Evolutionary conservation across 805 yeast species (phyloP), one percentile per base, ranked within the genome.

Genomic region (Kluyveromyces starmeri): DNA sequence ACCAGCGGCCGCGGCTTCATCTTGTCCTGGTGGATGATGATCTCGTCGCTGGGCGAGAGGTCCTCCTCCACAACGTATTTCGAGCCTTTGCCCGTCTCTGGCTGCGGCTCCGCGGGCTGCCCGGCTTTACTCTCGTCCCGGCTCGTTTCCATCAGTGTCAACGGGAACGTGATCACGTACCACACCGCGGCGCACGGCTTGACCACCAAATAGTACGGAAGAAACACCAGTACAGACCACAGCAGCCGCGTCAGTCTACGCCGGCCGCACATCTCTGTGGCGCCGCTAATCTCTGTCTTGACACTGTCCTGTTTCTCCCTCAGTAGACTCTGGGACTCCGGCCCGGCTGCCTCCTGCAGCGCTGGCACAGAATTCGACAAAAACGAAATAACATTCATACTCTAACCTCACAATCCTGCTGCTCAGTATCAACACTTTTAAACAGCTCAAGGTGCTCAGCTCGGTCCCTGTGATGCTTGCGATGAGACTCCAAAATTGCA

Each of bases 151-250:
- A 73, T 48, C 12, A 71, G 46, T 37, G 65, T 61, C 40, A 77
- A 55, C 0, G 88, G 88, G 46, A 68, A 73, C 2, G 77, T 65
- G 5, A 72, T 37, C n/a, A 78, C 40, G 33, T 59, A 64, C 71
- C 82, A 67, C 2, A 68, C 27, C 31, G 68, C 61, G 4, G 58
- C 40, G 11, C 73, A 37, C 2, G 88, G 86, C 37, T 66, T 67
- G n/a, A 71, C 41, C 4, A 78, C 42, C 5, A 78, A 34, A 26
- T 66, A 44, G 40, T 70, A 67, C 7, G 81, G 78, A 1, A 73
- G 32, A 40, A 70, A 74, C 20, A 70, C 45, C 27, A 71, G 20
- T 5, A 62, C 44, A 8, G 47, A 45, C 48, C 61, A 43, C 5
- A 58, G 7, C 15, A 43, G 18, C 14, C 39, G 33, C 37, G 28